Evolutionary conservation across 1,139 yeast species (phyloP).

Genomic region (Casaregolazyma lundiana): DNA sequence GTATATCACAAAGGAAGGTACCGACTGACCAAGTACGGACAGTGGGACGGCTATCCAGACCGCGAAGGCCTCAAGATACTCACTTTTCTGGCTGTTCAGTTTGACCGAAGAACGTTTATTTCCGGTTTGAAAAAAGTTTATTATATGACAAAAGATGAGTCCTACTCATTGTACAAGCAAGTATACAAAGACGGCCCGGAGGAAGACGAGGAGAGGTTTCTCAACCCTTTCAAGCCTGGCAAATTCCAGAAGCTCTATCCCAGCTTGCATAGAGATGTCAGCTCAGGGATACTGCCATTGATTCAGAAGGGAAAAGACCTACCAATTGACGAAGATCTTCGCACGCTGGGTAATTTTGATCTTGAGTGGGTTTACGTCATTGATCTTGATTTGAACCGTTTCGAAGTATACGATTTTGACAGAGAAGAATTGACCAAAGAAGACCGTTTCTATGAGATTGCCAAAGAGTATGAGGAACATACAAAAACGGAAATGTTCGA

Average conservation of each 20-base stretch:
- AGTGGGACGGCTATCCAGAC: not conserved
- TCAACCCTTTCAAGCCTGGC: not conserved
- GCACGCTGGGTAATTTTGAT: not conserved
- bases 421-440: not conserved
- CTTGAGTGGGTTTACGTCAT: not conserved
- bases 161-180: not conserved
- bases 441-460: not conserved
- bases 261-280: not conserved
- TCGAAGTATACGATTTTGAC: not conserved
- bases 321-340: not conserved
- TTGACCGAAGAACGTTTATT: not conserved
- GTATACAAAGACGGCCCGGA: no score
- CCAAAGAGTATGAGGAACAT: no score
- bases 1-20: not conserved
- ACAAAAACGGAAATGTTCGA: no score
- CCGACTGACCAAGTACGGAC: not conserved
- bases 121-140: not conserved
- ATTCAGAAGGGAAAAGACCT: not conserved
- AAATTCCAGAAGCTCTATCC: not conserved
- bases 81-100: not conserved
- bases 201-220: not conserved
- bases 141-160: not conserved
- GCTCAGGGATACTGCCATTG: not conserved
- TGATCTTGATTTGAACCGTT: not conserved
- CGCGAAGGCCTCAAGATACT: not conserved